A percentile compares a stretch with the other conserved stretches of the same genome.
Conservation (phyloP, 768 basidiomycete species). For the Termitomyces sp. region DNA sequence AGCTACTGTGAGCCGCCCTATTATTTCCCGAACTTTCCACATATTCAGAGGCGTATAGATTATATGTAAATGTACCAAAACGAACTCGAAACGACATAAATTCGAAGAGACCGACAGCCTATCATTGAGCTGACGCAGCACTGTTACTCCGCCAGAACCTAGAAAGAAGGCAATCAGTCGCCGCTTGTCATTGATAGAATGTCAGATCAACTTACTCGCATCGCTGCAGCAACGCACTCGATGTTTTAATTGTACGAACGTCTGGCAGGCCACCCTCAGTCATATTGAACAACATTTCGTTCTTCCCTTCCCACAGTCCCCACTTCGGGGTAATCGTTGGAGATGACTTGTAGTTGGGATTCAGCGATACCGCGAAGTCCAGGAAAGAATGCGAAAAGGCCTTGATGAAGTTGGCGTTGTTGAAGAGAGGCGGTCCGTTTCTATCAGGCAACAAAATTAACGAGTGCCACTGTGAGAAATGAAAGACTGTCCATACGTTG, state of each 20-base stretch:
- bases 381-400: slow-evolving; percentile 36
- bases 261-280: slow-evolving; percentile 27
- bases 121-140: slow-evolving; percentile 21
- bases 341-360: slow-evolving; percentile 27
- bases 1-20: no score
- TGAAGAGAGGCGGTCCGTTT: slow-evolving; percentile 22
- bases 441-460: background rate
- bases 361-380: slow-evolving; percentile 27
- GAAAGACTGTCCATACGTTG: slow-evolving; percentile 24
- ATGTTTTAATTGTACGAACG: slow-evolving; percentile 26
- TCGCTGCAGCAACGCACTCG: slow-evolving; percentile 27
- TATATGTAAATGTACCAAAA: background rate
- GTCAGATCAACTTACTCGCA: slow-evolving; percentile 24
- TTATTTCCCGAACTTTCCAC: no score
- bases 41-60: background rate
- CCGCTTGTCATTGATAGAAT: background rate
- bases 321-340: slow-evolving; percentile 35
- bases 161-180: background rate
- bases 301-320: slow-evolving; percentile 22
- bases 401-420: slow-evolving; percentile 30
- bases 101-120: no score
- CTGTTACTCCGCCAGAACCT: slow-evolving; percentile 29
- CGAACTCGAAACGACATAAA: background rate
- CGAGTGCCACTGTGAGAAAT: background rate
- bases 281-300: slow-evolving; percentile 47